phyloP scores from a whole-genome alignment of 73 alveolate species.

The Paramecium sonneborni region DNA sequence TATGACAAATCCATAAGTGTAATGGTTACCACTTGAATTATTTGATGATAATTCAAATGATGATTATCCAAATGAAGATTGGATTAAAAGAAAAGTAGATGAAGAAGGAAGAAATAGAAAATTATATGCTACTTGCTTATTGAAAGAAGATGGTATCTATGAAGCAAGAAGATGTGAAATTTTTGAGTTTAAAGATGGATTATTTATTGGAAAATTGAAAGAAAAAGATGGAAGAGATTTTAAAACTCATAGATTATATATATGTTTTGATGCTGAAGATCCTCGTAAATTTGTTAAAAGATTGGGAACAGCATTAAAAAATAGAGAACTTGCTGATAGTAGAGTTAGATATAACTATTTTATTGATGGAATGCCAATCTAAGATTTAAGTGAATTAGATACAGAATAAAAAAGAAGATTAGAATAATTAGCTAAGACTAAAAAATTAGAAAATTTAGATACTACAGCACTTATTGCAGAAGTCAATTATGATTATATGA shows the following conservation, averaged over 20 bases:
- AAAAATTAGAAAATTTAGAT: conserved; percentile 68
- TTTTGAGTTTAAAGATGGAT: neutral
- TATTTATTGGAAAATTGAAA: conserved; percentile 63
- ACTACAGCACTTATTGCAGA: conserved; percentile 76
- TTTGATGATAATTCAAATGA: conserved; percentile 83
- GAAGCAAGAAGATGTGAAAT: conserved; percentile 72
- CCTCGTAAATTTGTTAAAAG: conserved; percentile 83
- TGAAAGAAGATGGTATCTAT: conserved; percentile 76
- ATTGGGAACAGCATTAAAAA: conserved; percentile 74
- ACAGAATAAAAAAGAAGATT: conserved; percentile 82
- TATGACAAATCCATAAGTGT: conserved; percentile 81
- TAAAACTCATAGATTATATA: conserved; percentile 67
- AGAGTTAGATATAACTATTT: conserved; percentile 78
- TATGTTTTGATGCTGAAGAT: conserved; percentile 85
- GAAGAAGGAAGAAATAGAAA: conserved; percentile 70
- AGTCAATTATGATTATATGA: conserved; percentile 88
- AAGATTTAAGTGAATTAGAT: conserved; percentile 86
- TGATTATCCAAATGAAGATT: conserved; percentile 77
- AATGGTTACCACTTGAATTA: conserved; percentile 89
- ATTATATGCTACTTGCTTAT: conserved; percentile 72
- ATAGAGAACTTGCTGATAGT: conserved; percentile 80
- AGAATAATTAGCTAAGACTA: conserved; percentile 66
- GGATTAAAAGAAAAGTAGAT: conserved; percentile 73
- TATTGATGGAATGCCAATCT: conserved; percentile 91
- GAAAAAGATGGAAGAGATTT: conserved; percentile 69